A percentile compares a stretch with the other conserved stretches of the same genome.
Evolutionary conservation across 495 filamentous ascomycete species (phyloP).

Genomic region (Penicillium lagena): DNA sequence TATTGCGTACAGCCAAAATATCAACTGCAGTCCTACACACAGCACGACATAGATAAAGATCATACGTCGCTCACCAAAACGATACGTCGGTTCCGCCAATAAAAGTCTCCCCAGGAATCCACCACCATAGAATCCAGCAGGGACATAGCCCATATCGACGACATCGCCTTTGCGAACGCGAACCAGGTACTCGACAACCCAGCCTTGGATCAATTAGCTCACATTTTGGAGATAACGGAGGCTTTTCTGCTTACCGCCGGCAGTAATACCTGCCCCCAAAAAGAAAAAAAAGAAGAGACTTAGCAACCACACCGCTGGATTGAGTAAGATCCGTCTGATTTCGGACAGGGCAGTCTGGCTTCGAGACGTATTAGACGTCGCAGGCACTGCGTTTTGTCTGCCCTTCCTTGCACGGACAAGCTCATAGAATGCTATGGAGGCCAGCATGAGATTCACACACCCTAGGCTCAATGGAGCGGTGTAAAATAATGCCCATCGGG

Average conservation of each 20-base stretch:
- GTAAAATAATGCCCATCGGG: constrained; percentile 23
- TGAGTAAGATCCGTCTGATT: constrained; percentile 16
- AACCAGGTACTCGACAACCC: constrained; percentile 29
- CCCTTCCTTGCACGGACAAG: too few species aligned
- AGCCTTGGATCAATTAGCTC: constrained; percentile 2
- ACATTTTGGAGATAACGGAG: background rate
- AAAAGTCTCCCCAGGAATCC: constrained; percentile 20
- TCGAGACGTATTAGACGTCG: background rate
- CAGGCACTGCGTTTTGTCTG: too few species aligned
- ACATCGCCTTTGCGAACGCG: constrained; percentile 22
- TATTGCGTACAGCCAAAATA: constrained; percentile 26
- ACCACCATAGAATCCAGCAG: constrained; percentile 23
- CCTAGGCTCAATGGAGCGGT: constrained; percentile 18
- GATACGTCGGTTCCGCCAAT: constrained; percentile 22
- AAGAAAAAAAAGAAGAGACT: constrained; percentile 31
- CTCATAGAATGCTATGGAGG: constrained; percentile 1
- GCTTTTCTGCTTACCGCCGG: constrained; percentile 14
- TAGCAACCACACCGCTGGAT: constrained; percentile 20
- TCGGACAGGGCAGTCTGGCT: constrained; percentile 9
- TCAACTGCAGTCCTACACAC: constrained; percentile 22
- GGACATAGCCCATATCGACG: constrained; percentile 25
- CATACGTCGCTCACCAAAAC: constrained; percentile 24
- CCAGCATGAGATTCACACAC: constrained; percentile 13
- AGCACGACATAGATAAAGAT: constrained; percentile 22
- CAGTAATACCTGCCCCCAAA: constrained; percentile 20